Evolutionary conservation across 495 filamentous ascomycete genomes (phyloP), one percentile per base, ranked within the genome.

Genomic region (Acidomyces sp.): DNA sequence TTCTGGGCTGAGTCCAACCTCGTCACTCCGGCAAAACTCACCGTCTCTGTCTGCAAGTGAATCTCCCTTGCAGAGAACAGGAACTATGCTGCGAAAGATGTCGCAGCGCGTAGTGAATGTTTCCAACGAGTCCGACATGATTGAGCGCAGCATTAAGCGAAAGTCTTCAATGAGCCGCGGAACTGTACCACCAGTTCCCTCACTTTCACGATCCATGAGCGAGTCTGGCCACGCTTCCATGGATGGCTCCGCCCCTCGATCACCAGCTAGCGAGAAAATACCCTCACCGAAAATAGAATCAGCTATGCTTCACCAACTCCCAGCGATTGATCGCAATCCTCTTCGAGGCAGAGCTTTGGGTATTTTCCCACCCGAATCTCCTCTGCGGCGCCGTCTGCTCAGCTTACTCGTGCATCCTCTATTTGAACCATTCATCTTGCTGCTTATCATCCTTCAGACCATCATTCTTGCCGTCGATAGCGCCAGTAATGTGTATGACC

Each of bases 31-130:
- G 55, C 68, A 77, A 55, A 35, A 75, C 53, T 61, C 65, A 7
- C 53, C 67, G 42, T 94, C 87, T 3, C 68, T 75, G 3, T 76
- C 75, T n/a, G 56, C 72, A 6, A 71, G 75, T 9, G 68, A 68
- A 35, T 72, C 78, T 29, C 77, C 85, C 25, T 58, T 93, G 39
- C 70, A 71, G 16, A 68, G 84, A 49, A 83, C 90, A 39, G 82
- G 86, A 23, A 92, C 87, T 3, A 90, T 96, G 53, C 78, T 99
- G 60, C 81, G 86, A 50, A 86, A 86, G 49, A 92, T 96, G 76
- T 95, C 92, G 15, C 85, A 94, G 62, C 85, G 90, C 59, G 85
- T 99, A 41, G 90, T 96, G 53, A 95, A 94, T 56, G 67, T 99
- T 43, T 93, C 88, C 63, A 93, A 90, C 54, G 86, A 95, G 49